These are phyloP conservation scores for Penicillium waksmanii DNA, from an alignment of 495 filamentous ascomycete genomes.

Conservation along the genomic window DNA sequence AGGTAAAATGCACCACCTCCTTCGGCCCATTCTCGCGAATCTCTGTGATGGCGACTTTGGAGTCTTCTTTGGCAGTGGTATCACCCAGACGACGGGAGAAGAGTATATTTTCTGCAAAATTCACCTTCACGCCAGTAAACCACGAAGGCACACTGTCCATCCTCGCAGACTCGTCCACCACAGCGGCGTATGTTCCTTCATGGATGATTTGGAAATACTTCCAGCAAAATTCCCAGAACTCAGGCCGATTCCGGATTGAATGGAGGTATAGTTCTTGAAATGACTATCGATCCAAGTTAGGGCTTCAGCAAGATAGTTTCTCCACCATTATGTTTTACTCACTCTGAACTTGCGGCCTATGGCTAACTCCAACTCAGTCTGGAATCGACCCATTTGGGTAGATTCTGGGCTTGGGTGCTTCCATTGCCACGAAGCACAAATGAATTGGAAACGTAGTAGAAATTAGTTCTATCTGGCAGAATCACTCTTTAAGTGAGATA, in stretches of 20 bases:
- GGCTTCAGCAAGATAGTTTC: slow-evolving; percentile 12
- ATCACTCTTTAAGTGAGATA: too few species aligned
- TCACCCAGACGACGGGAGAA: slow-evolving; percentile 25
- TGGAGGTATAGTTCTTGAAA: slow-evolving; percentile 68
- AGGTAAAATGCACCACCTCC: slow-evolving; percentile 59
- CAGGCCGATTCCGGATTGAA: slow-evolving; percentile 60
- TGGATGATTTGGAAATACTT: slow-evolving; percentile 61
- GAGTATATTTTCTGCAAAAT: slow-evolving; percentile 83
- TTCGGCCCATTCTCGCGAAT: slow-evolving; percentile 69
- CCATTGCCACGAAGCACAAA: not conserved
- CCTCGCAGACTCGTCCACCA: slow-evolving; percentile 68
- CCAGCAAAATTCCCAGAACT: slow-evolving; percentile 71
- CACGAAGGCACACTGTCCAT: slow-evolving; percentile 71
- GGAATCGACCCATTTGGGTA: slow-evolving; percentile 67
- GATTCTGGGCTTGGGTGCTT: slow-evolving; percentile 59
- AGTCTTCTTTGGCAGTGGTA: slow-evolving; percentile 63
- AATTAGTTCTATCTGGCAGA: not conserved
- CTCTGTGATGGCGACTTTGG: slow-evolving; percentile 69
- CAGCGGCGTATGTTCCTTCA: slow-evolving; percentile 56
- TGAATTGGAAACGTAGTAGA: not conserved
- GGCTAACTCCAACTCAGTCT: slow-evolving; percentile 26
- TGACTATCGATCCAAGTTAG: slow-evolving; percentile 8
- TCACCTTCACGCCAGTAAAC: slow-evolving; percentile 64
- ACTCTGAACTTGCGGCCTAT: slow-evolving; percentile 25
- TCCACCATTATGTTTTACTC: slow-evolving; percentile 5